Conservation (phyloP, 2,329 filamentous ascomycete species). For the Metarhizium robertsii region DNA sequence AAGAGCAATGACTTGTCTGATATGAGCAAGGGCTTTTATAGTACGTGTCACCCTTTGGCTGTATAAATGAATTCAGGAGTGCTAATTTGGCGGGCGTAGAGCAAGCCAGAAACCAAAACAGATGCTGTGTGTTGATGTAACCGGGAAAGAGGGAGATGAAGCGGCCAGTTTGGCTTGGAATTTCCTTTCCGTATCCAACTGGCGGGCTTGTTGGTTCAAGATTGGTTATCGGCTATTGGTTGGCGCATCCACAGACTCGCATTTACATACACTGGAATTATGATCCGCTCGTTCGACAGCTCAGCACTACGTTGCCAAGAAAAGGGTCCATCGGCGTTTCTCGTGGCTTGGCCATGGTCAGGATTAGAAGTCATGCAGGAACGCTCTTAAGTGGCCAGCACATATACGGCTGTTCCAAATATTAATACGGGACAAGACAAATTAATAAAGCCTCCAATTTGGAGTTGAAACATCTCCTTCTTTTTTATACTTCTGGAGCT, state of each 20-base stretch:
- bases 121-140: slow-evolving; percentile 64
- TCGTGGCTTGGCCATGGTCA: background rate
- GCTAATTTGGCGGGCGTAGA: slow-evolving; percentile 22
- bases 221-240: background rate
- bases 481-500: background rate
- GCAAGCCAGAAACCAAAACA: slow-evolving; percentile 73
- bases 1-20: slow-evolving; percentile 87
- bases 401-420: background rate
- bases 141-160: background rate
- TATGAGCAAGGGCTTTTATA: slow-evolving; percentile 98
- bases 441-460: background rate
- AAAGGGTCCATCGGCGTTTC: background rate
- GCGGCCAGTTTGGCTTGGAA: background rate
- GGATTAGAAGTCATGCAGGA: background rate
- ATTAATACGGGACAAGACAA: background rate
- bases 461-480: background rate
- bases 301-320: background rate
- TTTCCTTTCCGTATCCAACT: background rate
- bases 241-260: background rate
- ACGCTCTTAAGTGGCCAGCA: background rate
- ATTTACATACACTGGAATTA: background rate
- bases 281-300: background rate
- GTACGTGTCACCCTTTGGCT: slow-evolving; percentile 33
- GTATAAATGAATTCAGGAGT: background rate
- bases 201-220: background rate